Base-by-base conservation (phyloP, 148 eudicot genomes). In the Amaranthus palmeri region DNA sequence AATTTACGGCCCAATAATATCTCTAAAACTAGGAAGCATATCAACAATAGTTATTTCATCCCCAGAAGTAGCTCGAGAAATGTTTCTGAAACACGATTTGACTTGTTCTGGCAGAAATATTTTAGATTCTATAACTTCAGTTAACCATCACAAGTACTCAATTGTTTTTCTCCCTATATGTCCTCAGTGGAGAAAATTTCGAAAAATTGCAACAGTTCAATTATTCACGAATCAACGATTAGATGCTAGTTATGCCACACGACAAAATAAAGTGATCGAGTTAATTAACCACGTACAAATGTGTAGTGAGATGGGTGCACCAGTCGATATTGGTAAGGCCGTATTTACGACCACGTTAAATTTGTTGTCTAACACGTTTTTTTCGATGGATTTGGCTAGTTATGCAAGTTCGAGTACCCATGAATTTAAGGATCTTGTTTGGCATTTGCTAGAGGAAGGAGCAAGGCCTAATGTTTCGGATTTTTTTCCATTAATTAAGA, bases 41-140 rank as follows among this genome's bases (percentile, higher is more conserved):
- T 78, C 81, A 43, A 71, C 79, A 43, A 48, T 86, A 14, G 76
- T 86, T 5, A 80, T 80, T 4, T 84, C 90, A 61, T 86, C 87
- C 3, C 72, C 81, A 0, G 68, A 74, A 51, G 14, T 77, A 7
- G 79, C 77, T 15, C 77, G 61, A 65, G 72, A 79, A 52, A 50
- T 79, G 70, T 75, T 73, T 36, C 41, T 55, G 8, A 68, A 76
- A 3, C 77, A 76, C 45, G 83, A 81, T 70, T 68, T 76, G 11
- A 54, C 68, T 46, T 17, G 76, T 8, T 69, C 80, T 2, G 36
- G 74, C 63, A 68, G 83, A 13, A 12, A n/a, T 13, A 2, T 69
- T 36, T 45, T 46, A 3, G 77, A 76, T 58, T 57, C 67, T 13
- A 41, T 15, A 1, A 4, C 61, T 13, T 77, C 17, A 3, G 1